Evolutionary conservation across 2,329 filamentous ascomycete genomes (phyloP), one percentile per base, ranked within the genome.

Genomic region (Pseudogymnoascus pannorum): DNA sequence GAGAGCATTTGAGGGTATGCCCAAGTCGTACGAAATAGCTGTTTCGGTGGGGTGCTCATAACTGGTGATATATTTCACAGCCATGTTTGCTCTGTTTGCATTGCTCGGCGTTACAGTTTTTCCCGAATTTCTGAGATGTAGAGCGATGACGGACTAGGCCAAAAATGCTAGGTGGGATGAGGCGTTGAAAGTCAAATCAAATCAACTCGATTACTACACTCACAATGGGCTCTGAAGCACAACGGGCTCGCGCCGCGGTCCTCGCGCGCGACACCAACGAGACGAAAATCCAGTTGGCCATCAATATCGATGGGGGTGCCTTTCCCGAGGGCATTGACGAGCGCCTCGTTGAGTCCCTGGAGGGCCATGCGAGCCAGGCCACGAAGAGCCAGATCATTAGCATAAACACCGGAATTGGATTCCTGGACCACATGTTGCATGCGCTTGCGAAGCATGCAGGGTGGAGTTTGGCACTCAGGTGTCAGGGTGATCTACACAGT

Each of bases 341-440:
- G 60, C 79, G 76, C 65, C 78, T 85, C 63, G 75, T 79, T 65
- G 76, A 77, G 62, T 77, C 75, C 35, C 73, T 72, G 60, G 83
- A 83, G 63, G 80, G 81, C 61, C 94, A 99, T 74, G 93, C 94
- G 29, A 87, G 87, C 1, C 93, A 99, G 76, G 80, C 86, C 66
- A 93, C 89, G 68, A 86, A 88, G 68, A 89, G 87, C 42, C 94
- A 97, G 76, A 86, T 85, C 64, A 97, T 97, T 73, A 85, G 85
- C 72, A 82, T 97, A 67, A 87, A 91, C 80, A 96, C 93, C 0
- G 94, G 94, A 66, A 96, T 99, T 75, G 94, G 94, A 63, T 99
- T 99, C 77, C 81, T 99, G 61, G 94, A 99, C 78, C 94, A 99
- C 80, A 97, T 99, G 93, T 83, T 97, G 58, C 94, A 99, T 76